Conservation (phyloP, 2,329 filamentous ascomycete species). For the Venturiaceae sp. region DNA sequence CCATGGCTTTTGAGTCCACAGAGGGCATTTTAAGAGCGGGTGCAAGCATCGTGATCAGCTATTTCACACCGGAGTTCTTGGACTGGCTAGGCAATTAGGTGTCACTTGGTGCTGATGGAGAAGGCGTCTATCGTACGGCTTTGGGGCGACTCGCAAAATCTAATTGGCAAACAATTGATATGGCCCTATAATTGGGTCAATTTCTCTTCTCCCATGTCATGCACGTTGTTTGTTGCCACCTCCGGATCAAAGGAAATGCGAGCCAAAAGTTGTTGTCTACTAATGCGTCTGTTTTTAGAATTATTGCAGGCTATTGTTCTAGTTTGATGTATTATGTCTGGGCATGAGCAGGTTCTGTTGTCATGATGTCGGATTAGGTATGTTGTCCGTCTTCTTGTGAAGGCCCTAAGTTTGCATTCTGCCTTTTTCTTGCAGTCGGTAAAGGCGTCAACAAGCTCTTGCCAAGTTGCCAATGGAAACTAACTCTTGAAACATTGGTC, state of each 20-base stretch:
- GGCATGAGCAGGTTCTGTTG: not conserved
- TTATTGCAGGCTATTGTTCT: no score
- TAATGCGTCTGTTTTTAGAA: not conserved
- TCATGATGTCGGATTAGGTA: not conserved
- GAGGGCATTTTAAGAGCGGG: conserved; percentile 90
- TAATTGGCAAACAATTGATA: not conserved
- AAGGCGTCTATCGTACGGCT: no score
- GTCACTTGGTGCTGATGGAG: not conserved
- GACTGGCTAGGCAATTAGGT: conserved; percentile 42
- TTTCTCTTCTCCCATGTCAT: not conserved
- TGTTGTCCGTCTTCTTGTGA: not conserved
- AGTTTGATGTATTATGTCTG: no score
- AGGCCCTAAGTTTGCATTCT: not conserved
- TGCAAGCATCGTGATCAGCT: conserved; percentile 85
- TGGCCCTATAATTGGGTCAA: not conserved
- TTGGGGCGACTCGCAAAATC: not conserved
- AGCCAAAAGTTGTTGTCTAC: not conserved
- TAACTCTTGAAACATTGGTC: no score
- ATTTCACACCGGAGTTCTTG: conserved; percentile 76
- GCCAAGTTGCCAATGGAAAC: no score
- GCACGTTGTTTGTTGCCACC: not conserved
- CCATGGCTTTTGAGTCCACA: conserved; percentile 90
- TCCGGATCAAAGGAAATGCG: not conserved
- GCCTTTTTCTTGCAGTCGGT: not conserved
- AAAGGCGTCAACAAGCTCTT: no score